phyloP scores from a whole-genome alignment of 1,284 basidiomycete species.

The Polyporus tsugae region DNA sequence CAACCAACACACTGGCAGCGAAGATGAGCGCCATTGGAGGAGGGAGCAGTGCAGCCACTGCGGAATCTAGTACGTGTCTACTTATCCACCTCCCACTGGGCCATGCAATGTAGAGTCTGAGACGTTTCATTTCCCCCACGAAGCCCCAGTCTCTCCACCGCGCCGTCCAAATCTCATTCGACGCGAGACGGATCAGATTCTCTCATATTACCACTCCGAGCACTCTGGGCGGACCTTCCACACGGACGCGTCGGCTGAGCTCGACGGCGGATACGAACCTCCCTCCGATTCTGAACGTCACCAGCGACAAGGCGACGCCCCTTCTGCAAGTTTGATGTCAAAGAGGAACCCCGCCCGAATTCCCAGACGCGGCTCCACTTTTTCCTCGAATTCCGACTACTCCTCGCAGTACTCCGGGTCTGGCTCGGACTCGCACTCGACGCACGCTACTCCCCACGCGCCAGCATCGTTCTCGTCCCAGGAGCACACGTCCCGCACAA shows the following conservation, averaged over 20 bases:
- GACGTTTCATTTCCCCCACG: constrained; percentile 5
- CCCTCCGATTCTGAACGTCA: constrained; percentile 16
- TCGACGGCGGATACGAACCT: constrained; percentile 20
- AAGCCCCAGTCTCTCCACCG: constrained; percentile 30
- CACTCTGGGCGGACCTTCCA: constrained; percentile 39
- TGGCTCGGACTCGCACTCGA: constrained; percentile 29
- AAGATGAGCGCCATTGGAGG: constrained; percentile 24
- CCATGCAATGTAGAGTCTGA: constrained; percentile 16
- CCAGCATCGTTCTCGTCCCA: constrained; percentile 29
- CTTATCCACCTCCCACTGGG: not conserved
- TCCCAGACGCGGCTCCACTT: constrained; percentile 11
- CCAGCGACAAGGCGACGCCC: not conserved
- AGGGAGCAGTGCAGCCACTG: constrained; percentile 1
- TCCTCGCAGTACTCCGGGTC: constrained; percentile 59
- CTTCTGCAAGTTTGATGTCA: not conserved
- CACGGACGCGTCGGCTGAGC: constrained; percentile 28
- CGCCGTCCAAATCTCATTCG: constrained; percentile 39
- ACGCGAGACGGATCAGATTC: constrained; percentile 44
- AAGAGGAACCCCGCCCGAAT: not conserved
- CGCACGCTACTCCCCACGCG: constrained; percentile 1
- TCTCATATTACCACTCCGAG: constrained; percentile 46
- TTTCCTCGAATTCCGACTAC: constrained; percentile 35
- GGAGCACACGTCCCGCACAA: constrained; percentile 35
- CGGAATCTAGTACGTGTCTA: constrained; percentile 22
- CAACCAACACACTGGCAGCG: not conserved